phyloP scores from a whole-genome alignment of 2,329 filamentous ascomycete genomes.

The Aureobasidium sp. region DNA sequence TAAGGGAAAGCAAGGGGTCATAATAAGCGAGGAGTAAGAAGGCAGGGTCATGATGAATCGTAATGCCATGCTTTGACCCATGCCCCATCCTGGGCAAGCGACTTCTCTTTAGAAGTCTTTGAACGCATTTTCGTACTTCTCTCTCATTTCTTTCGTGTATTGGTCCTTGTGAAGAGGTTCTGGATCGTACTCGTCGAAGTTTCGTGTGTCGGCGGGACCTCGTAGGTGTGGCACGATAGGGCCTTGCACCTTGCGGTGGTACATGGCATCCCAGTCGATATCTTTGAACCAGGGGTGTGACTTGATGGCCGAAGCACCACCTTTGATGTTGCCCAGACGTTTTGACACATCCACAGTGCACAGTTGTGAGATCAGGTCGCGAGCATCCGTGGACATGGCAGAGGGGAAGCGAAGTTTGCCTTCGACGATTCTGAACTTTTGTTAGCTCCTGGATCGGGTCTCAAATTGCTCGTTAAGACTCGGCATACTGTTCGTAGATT shows the following conservation, averaged over 20 bases:
- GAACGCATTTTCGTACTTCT: slow-evolving; percentile 65
- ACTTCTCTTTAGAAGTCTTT: slow-evolving; percentile 55
- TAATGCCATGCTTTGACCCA: not conserved
- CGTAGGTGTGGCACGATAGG: slow-evolving; percentile 70
- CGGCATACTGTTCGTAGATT: slow-evolving; percentile 62
- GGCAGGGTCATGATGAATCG: not conserved
- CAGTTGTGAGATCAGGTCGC: slow-evolving; percentile 67
- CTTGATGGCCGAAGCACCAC: slow-evolving; percentile 66
- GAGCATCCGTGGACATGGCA: slow-evolving; percentile 59
- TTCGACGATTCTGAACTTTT: slow-evolving; percentile 59
- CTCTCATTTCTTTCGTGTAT: slow-evolving; percentile 62
- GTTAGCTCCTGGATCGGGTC: not conserved
- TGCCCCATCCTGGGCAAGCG: not conserved
- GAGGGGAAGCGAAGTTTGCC: slow-evolving; percentile 68
- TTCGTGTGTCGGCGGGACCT: slow-evolving; percentile 67
- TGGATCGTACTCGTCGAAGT: slow-evolving; percentile 78
- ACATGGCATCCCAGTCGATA: slow-evolving; percentile 67
- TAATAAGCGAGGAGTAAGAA: not conserved
- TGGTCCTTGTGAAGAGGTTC: slow-evolving; percentile 58
- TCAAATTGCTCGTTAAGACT: not conserved
- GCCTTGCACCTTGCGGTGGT: slow-evolving; percentile 55
- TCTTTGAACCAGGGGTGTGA: slow-evolving; percentile 66
- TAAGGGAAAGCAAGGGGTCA: not conserved
- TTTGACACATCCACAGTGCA: slow-evolving; percentile 74
- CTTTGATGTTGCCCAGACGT: slow-evolving; percentile 70